A percentile compares a stretch with the other conserved stretches of the same genome.
phyloP scores from a whole-genome alignment of 1,284 basidiomycete genomes.

The Vanrija sp. region DNA sequence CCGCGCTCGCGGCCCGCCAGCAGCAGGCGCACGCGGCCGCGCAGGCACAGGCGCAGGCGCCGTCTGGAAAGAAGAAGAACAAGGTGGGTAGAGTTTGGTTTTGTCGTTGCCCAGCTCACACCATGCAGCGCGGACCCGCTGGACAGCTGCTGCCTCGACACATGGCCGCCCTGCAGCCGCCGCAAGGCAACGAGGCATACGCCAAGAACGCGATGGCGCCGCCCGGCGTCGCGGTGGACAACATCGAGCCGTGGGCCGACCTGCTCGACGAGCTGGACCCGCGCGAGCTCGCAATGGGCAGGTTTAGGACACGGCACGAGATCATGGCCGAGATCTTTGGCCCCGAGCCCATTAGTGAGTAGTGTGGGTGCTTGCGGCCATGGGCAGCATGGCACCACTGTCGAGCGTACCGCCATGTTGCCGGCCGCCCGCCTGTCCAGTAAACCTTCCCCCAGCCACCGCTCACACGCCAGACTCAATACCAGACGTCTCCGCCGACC shows the following conservation, averaged over 20 bases:
- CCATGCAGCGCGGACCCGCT: background rate
- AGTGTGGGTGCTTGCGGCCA: no score
- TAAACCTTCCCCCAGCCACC: no score
- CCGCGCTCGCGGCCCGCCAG: background rate
- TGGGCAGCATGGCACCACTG: no score
- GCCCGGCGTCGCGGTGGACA: background rate
- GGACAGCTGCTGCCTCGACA: conserved; percentile 7
- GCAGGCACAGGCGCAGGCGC: background rate
- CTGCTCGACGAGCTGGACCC: conserved; percentile 43
- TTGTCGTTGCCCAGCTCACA: background rate
- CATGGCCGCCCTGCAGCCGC: background rate
- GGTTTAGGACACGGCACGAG: conserved; percentile 42
- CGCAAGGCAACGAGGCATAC: conserved; percentile 24
- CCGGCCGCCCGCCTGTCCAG: no score
- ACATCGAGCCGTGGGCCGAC: conserved; percentile 44
- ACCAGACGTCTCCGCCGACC: conserved; percentile 19
- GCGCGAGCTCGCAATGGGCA: conserved; percentile 41
- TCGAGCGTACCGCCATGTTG: no score
- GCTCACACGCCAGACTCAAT: background rate
- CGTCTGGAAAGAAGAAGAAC: background rate
- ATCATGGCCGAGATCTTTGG: conserved; percentile 42
- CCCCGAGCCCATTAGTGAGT: conserved; percentile 42
- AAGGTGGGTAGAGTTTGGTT: background rate
- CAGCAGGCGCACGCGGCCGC: conserved; percentile 5
- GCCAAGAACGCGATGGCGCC: conserved; percentile 27